Evolutionary conservation across 345 rosid genomes (phyloP).

Genomic region (Eucalyptus regnans): DNA sequence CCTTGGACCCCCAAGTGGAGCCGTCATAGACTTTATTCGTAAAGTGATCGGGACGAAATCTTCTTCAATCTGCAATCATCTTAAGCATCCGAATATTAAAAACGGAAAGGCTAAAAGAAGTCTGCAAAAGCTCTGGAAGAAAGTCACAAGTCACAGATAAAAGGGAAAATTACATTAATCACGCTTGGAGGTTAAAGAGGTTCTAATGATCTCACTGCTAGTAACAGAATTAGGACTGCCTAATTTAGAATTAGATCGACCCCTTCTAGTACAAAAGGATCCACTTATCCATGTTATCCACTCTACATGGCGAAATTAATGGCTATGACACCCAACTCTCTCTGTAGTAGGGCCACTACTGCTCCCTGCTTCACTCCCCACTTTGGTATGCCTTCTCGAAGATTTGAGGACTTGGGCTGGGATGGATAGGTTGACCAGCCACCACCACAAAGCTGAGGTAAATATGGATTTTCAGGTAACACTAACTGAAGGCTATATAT

Average conservation of each 20-base stretch:
- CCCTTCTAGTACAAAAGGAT: neutral
- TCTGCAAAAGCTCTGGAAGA: neutral
- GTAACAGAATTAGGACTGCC: neutral
- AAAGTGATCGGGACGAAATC: slow-evolving; percentile 73
- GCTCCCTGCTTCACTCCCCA: neutral
- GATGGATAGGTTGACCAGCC: neutral
- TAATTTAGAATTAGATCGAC: neutral
- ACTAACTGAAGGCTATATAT: neutral
- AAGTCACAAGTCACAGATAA: neutral
- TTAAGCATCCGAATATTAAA: neutral
- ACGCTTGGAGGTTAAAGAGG: neutral
- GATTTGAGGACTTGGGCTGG: neutral
- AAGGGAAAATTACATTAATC: neutral
- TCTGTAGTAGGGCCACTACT: neutral
- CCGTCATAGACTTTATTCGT: slow-evolving; percentile 67
- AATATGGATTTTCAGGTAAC: neutral
- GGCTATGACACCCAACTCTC: neutral
- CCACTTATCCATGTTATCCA: neutral
- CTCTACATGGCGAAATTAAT: neutral
- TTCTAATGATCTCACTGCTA: neutral
- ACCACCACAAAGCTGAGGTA: neutral
- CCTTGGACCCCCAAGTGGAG: slow-evolving; percentile 74
- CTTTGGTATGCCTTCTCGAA: neutral
- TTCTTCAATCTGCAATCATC: slow-evolving; percentile 45
- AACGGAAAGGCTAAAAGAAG: neutral